phyloP scores from a whole-genome alignment of 148 eudicot genomes.

The Talinum fruticosum region DNA sequence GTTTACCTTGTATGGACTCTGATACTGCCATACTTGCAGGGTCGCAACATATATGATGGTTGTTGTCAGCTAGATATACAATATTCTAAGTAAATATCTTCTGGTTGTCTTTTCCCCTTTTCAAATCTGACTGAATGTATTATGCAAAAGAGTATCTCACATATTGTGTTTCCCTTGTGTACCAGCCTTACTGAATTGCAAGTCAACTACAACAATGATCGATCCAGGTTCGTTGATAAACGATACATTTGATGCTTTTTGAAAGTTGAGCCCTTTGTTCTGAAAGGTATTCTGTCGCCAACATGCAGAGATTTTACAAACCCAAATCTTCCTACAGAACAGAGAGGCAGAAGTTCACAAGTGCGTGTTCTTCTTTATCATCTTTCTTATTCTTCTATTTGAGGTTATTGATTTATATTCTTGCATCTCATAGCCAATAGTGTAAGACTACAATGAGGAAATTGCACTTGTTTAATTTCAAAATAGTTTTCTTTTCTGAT shows the following conservation, averaged over 20 bases:
- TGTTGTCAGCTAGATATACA: conserved; percentile 44
- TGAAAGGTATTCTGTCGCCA: neutral
- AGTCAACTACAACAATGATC: conserved; percentile 44
- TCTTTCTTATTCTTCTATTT: neutral
- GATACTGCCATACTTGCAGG: conserved; percentile 24
- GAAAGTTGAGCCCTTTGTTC: neutral
- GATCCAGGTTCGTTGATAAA: conserved; percentile 31
- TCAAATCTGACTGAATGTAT: conserved; percentile 1
- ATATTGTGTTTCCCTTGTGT: conserved; percentile 11
- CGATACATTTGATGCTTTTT: conserved; percentile 4
- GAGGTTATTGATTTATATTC: neutral
- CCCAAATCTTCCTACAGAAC: conserved; percentile 42
- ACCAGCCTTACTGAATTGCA: conserved; percentile 39
- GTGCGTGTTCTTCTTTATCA: conserved; percentile 16
- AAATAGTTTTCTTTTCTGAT: neutral
- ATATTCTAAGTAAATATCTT: conserved; percentile 33
- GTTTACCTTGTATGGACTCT: conserved; percentile 4
- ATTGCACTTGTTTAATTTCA: neutral
- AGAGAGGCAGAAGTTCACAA: conserved; percentile 40
- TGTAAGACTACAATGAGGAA: neutral
- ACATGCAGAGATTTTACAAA: conserved; percentile 36
- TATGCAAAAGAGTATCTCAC: conserved; percentile 5
- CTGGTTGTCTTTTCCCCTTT: neutral
- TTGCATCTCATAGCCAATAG: neutral
- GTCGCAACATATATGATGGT: conserved; percentile 39